Base-by-base conservation (phyloP, 2,329 filamentous ascomycete genomes). In the Lojkania enalia region DNA sequence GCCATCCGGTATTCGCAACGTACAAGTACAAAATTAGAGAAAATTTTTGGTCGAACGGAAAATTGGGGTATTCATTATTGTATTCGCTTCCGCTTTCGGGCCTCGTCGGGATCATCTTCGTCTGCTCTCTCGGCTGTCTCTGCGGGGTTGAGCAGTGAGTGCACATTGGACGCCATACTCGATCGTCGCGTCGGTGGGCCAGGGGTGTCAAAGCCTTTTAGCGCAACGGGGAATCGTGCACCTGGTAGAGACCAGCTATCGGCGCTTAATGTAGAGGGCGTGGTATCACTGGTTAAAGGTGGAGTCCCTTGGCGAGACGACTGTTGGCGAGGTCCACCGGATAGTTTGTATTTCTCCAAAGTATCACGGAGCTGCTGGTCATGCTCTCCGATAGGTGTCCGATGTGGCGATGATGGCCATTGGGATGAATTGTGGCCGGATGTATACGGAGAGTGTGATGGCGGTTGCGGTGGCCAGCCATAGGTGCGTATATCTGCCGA, bases 401-500 rank as follows among this genome's bases (percentile, higher is more conserved):
- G 75, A 59, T 80, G 80, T 5, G 83, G 85, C 18, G 84, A 87
- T 13, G 84, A 83, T 13, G 84, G 84, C 84, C 84, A 88, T 49
- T 83, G 82, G 25, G 76, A 71, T 13, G 78, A 80, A 41, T 77
- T 78, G 50, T 82, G 77, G 9, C 83, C 83, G 3, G 85, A 84
- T 5, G 80, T 77, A 62, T 84, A 87, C 9, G 85, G 87, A 4
- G 86, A 87, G 19, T 81, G 77, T 31, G 76, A 73, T 25, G 66
- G 65, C 14, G 72, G 67, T 52, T 68, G 77, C 5, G 77, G 89
- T 64, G 90, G 87, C 58, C 75, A 91, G 48, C 74, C 74, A 50
- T 76, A 73, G 4, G 74, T 86, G 41, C 94, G 86, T 57, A 99
- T 97, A 66, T 99, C 94, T 46, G 94, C 94, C 29, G 91, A 92